A percentile compares a stretch with the other conserved stretches of the same genome.
Evolutionary conservation across 2,329 filamentous ascomycete species (phyloP).

Genomic region (Fusarium nanum): DNA sequence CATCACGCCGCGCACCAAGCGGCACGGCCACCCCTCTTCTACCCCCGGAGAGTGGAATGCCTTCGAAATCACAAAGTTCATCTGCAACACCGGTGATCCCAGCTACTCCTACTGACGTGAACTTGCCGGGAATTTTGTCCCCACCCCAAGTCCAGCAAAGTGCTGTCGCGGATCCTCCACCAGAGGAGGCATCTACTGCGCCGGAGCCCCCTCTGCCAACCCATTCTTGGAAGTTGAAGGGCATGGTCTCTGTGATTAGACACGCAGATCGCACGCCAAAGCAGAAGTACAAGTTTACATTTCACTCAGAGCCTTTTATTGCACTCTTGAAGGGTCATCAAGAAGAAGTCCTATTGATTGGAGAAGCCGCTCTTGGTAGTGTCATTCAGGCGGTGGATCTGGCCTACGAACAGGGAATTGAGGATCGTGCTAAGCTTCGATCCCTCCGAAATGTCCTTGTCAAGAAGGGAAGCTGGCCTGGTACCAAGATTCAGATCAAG

Average conservation of each 20-base stretch:
- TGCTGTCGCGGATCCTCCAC: constrained; percentile 51
- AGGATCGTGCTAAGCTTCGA: constrained; percentile 88
- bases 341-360: constrained; percentile 94
- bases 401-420: constrained; percentile 81
- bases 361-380: constrained; percentile 87
- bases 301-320: constrained; percentile 96
- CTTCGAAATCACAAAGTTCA: constrained; percentile 53
- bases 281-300: constrained; percentile 99
- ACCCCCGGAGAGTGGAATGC: constrained; percentile 47
- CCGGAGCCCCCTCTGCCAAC: constrained; percentile 79
- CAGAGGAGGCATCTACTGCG: constrained; percentile 52
- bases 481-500: constrained; percentile 99
- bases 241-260: constrained; percentile 94
- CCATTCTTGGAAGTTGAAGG: constrained; percentile 97
- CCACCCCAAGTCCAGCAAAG: constrained; percentile 44
- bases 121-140: constrained; percentile 47
- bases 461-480: constrained; percentile 93
- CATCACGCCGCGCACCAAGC: constrained; percentile 40
- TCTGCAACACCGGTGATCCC: constrained; percentile 52
- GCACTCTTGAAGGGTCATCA: constrained; percentile 94
- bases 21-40: constrained; percentile 49
- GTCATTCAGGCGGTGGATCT: constrained; percentile 88
- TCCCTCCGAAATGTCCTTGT: constrained; percentile 86
- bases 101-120: constrained; percentile 50
- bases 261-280: constrained; percentile 98